phyloP scores from a whole-genome alignment of 345 rosid species.

The Acer saccharum region DNA sequence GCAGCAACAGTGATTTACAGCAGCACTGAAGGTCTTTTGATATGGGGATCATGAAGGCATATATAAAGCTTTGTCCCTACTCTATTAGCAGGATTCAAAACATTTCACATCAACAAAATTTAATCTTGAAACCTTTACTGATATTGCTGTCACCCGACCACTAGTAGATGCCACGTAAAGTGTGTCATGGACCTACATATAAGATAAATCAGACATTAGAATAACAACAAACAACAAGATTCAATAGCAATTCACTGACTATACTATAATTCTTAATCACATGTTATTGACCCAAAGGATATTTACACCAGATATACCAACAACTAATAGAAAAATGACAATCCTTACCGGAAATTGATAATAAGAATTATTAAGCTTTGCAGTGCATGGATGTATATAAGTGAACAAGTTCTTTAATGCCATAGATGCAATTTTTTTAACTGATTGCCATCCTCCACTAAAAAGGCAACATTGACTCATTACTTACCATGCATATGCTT shows the following conservation, averaged over 20 bases:
- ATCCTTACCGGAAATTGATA: neutral
- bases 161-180: conserved; percentile 85
- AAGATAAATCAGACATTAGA: conserved; percentile 9
- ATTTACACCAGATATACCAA: neutral
- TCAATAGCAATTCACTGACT: conserved; percentile 7
- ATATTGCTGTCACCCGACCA: conserved; percentile 81
- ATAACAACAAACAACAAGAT: conserved; percentile 17
- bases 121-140: conserved; percentile 49
- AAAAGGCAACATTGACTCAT: neutral
- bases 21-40: neutral
- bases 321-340: neutral
- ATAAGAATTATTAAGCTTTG: neutral
- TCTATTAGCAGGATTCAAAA: neutral
- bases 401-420: neutral
- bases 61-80: neutral
- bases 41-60: neutral
- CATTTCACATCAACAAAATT: neutral
- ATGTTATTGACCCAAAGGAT: neutral
- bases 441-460: neutral
- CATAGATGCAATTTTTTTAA: neutral
- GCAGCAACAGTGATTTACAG: neutral
- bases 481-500: neutral
- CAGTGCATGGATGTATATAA: neutral
- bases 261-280: neutral
- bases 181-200: conserved; percentile 40